phyloP scores from a whole-genome alignment of 352 stramenopile genomes.

The Pythium rhizo-oryzae region DNA sequence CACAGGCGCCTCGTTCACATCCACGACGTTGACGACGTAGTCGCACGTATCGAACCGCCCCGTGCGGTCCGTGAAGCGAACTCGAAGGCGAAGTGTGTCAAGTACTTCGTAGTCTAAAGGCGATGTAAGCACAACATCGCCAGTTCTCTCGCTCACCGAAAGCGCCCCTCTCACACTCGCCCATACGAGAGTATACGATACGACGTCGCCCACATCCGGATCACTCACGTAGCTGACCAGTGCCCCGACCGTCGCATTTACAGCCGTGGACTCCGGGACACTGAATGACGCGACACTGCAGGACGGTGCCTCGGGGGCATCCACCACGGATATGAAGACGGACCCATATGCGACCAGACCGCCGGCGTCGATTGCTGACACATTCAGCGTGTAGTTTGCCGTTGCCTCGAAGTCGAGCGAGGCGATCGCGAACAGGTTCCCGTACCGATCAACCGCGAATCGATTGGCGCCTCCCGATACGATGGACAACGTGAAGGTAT shows the following conservation, averaged over 20 bases:
- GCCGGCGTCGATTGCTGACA: slow-evolving; percentile 43
- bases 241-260: slow-evolving; percentile 16
- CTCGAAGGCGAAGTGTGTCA: slow-evolving; percentile 38
- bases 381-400: slow-evolving; percentile 38
- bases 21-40: slow-evolving; percentile 42
- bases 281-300: slow-evolving; percentile 34
- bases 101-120: slow-evolving; percentile 48
- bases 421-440: slow-evolving; percentile 39
- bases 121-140: slow-evolving; percentile 28
- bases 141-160: slow-evolving; percentile 12
- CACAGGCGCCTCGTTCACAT: slow-evolving; percentile 51
- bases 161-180: slow-evolving; percentile 23
- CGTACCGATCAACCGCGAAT: slow-evolving; percentile 51
- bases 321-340: slow-evolving; percentile 38
- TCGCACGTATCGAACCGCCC: slow-evolving; percentile 42
- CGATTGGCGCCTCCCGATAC: slow-evolving; percentile 33
- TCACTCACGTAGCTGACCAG: slow-evolving; percentile 23
- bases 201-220: slow-evolving; percentile 25
- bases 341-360: slow-evolving; percentile 35
- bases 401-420: slow-evolving; percentile 47
- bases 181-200: slow-evolving; percentile 23
- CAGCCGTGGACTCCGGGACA: slow-evolving; percentile 31
- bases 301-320: slow-evolving; percentile 44
- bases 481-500: slow-evolving; percentile 45
- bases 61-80: slow-evolving; percentile 49